Base-by-base conservation (phyloP, 192 early-diverging fungal genomes). In the Gaertneriomyces sp. region DNA sequence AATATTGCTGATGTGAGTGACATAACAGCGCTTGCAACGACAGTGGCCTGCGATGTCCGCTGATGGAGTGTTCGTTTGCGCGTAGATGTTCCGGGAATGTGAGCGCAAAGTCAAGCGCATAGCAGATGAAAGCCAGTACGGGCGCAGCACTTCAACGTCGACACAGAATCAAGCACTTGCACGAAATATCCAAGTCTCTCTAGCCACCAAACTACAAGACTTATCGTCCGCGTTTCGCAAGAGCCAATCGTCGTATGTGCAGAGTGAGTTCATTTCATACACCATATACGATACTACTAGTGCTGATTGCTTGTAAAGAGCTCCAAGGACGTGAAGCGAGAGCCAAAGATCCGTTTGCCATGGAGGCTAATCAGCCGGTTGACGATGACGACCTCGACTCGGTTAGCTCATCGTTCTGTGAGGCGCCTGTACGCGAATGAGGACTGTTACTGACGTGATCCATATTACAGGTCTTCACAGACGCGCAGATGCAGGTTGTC, bases 141-240 rank as follows among this genome's bases (percentile, higher is more conserved):
- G 69, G 5, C n/a, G 25, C 19, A 19, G 42, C 10, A 17, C 63
- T 7, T 40, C 50, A 7, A 44, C 45, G 4, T 55, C 61, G 40
- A 49, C 67, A 19, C 77, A 84, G 46, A 81, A 82, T 41, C 87
- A 91, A 63, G 88, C 88, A 45, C 74, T 85, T 60, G 85, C 87
- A 43, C 79, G 76, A 55, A 98, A 98, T 70, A 95, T 98, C 41
- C 94, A 96, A 70, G 87, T 82, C 57, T 88, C 88, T 52, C 76
- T 98, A 52, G 96, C 96, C 5, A 82, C 87, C 20, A 90, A 91
- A 71, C 82, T 98, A 42, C 96, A 98, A 74, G 91, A 94, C 11
- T 74, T 83, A 43, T 94, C 94, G 42, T 62, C 75, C 0, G 66
- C 55, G n/a, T 97, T 96, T 70, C 79, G 96, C 53, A 93, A 93